Evolutionary conservation across 2,329 filamentous ascomycete genomes (phyloP).

Genomic region (Leptographium wingfieldii): DNA sequence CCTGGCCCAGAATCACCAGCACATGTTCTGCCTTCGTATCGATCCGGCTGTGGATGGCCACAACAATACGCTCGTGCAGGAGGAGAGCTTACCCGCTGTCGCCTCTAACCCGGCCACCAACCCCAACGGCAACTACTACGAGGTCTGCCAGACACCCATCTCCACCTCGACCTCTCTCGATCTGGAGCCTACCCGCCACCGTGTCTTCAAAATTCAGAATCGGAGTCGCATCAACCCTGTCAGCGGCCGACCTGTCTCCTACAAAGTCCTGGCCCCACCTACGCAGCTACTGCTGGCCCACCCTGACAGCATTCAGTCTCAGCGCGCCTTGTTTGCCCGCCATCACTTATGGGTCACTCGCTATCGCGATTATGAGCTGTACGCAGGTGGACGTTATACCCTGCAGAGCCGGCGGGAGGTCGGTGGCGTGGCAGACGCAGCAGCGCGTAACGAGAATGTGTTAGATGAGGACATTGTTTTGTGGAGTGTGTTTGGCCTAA

Average conservation of each 20-base stretch:
- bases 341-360: conserved; percentile 33
- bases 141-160: conserved; percentile 28
- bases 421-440: conserved; percentile 22
- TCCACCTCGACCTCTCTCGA: not conserved
- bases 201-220: conserved; percentile 36
- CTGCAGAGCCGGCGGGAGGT: conserved; percentile 29
- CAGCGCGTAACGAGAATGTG: conserved; percentile 16
- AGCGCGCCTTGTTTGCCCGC: conserved; percentile 27
- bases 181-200: conserved; percentile 15
- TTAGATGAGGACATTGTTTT: conserved; percentile 24
- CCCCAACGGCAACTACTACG: conserved; percentile 36
- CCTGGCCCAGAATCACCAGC: conserved; percentile 57
- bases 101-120: conserved; percentile 27
- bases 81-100: conserved; percentile 25
- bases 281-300: conserved; percentile 33
- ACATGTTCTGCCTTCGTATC: conserved; percentile 52
- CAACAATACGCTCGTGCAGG: conserved; percentile 35
- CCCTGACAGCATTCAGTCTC: conserved; percentile 25
- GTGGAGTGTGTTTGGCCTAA: conserved; percentile 46
- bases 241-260: conserved; percentile 30
- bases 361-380: conserved; percentile 29
- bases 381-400: conserved; percentile 28
- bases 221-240: conserved; percentile 26
- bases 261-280: conserved; percentile 28
- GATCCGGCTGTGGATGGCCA: conserved; percentile 51